phyloP scores from a whole-genome alignment of 805 yeast genomes.

The Wickerhamomyces xylosicus region DNA sequence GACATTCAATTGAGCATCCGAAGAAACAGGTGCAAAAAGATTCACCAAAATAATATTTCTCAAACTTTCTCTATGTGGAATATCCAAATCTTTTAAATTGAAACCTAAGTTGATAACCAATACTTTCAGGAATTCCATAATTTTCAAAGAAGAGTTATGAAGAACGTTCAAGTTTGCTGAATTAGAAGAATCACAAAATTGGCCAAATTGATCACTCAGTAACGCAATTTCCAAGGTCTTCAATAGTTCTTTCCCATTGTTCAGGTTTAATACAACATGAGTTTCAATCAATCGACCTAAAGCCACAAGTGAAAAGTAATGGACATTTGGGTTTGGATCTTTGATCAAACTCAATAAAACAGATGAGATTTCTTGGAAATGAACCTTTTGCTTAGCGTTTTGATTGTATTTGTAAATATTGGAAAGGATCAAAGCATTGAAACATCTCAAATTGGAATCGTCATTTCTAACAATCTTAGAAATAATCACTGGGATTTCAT shows the following conservation, averaged over 20 bases:
- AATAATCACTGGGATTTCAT: conserved; percentile 40
- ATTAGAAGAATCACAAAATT: conserved; percentile 25
- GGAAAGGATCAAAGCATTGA: conserved; percentile 39
- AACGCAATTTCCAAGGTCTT: conserved; percentile 28
- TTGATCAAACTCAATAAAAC: conserved; percentile 47
- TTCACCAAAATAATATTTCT: neutral
- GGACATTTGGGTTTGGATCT: conserved; percentile 85
- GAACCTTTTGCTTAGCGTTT: conserved; percentile 29
- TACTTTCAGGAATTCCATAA: conserved; percentile 32
- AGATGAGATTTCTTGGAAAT: conserved; percentile 37
- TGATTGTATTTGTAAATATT: conserved; percentile 29
- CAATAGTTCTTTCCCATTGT: conserved; percentile 34
- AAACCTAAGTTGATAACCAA: neutral
- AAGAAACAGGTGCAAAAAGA: neutral
- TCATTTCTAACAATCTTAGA: conserved; percentile 56
- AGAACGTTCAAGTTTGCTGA: conserved; percentile 40
- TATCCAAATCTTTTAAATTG: neutral
- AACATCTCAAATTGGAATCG: conserved; percentile 56
- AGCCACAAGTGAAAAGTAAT: conserved; percentile 60
- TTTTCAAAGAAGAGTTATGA: conserved; percentile 24
- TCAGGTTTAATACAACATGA: conserved; percentile 35
- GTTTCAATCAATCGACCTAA: conserved; percentile 45
- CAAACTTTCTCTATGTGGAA: neutral
- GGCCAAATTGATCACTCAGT: conserved; percentile 39
- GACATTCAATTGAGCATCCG: conserved; percentile 27